Base-by-base conservation (phyloP, 164 flowering plant genomes). In the Tinospora cordifolia region DNA sequence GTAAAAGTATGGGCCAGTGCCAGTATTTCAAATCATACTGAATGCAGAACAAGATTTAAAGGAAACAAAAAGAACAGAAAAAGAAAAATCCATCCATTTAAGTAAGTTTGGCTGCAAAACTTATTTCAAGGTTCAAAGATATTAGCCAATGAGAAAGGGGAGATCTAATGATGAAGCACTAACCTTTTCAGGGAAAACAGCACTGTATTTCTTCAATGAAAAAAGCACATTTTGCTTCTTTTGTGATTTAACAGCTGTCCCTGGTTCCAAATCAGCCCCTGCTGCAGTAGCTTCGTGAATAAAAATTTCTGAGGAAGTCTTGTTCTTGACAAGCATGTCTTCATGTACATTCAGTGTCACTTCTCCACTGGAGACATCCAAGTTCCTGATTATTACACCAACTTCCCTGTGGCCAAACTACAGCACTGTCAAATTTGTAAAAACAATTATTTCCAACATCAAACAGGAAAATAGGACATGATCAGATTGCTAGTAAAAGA, bases 141-240 rank as follows among this genome's bases (percentile, higher is more conserved):
- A 65, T 38, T 36, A 40, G n/a, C 24, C 36, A 10, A 14, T 21
- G 27, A 63, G 65, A 25, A 30, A 30, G 36, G 66, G 19, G 10
- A 2, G 41, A 30, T 19, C 67, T 12, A 68, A 54, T 34, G 12
- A 30, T 46, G 59, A 63, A 72, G 21, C 71, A 72, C 85, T 67
- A 51, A 92, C 98, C 98, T 89, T 89, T 74, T 89, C 98, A 1
- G 98, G 98, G 72, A 90, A 76, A 71, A 83, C 19, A 59, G 82
- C 67, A 64, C 80, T 51, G 77, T 79, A 80, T 77, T 89, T 89
- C 58, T 84, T 72, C 60, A 90, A 68, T 26, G 84, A 78, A 21
- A 64, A 67, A 78, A 78, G 74, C 9, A 75, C 74, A 66, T 59
- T 67, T 67, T 85, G 81, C 60, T 85, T 85, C 70, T 82, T 80